A percentile compares a stretch with the other conserved stretches of the same genome.
Conservation (phyloP, 306 rosid species). For the Mimosa pudica region DNA sequence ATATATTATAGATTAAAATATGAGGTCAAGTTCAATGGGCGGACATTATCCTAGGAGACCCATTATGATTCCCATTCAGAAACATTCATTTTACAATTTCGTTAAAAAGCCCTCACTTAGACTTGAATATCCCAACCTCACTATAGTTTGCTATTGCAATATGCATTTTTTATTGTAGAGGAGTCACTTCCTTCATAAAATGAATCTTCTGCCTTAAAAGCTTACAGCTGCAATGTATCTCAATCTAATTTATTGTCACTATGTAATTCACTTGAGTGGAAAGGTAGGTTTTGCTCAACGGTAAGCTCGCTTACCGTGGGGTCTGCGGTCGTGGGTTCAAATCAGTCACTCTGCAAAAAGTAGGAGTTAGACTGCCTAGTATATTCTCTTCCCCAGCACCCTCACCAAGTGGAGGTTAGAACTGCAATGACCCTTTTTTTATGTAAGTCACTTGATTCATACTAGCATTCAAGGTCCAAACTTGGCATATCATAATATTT, state of each 20-base stretch:
- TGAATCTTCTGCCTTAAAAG: neutral
- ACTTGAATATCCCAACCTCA: neutral
- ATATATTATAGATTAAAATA: neutral
- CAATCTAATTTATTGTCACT: neutral
- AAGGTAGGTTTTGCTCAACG: too few species aligned
- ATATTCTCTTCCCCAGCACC: too few species aligned
- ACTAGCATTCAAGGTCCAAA: neutral
- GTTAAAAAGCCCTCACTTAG: neutral
- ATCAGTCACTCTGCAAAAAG: too few species aligned
- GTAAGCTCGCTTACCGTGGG: too few species aligned
- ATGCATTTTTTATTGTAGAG: neutral
- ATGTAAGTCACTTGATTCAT: neutral
- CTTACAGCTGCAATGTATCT: neutral
- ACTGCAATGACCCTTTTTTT: too few species aligned
- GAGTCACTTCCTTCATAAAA: neutral
- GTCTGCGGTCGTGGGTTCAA: too few species aligned
- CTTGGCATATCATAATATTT: neutral
- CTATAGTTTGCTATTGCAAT: neutral
- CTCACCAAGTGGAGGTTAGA: too few species aligned
- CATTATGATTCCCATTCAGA: neutral
- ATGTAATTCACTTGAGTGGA: neutral
- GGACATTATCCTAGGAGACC: neutral
- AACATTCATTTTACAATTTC: neutral
- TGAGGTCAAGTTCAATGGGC: neutral
- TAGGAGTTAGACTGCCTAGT: too few species aligned